phyloP scores from a whole-genome alignment of 192 early-diverging fungal genomes.

The Gamsiella multidivaricata region DNA sequence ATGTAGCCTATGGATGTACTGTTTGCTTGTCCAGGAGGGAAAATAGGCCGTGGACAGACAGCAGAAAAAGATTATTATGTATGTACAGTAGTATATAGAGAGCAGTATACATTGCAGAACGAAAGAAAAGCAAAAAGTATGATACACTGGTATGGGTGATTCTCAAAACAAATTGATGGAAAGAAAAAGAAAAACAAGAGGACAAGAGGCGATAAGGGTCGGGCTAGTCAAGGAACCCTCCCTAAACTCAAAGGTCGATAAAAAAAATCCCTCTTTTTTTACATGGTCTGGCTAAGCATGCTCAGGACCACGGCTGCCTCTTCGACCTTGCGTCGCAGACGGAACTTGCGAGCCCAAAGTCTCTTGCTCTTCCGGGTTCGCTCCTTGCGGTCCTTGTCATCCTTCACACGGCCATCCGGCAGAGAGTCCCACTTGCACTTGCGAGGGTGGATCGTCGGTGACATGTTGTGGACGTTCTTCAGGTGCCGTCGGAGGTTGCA shows the following conservation, averaged over 20 bases:
- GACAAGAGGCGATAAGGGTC: background rate
- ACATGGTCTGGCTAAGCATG: conserved; percentile 42
- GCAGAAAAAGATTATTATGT: no score
- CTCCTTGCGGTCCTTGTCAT: conserved; percentile 54
- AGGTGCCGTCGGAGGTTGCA: conserved; percentile 45
- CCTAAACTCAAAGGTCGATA: background rate
- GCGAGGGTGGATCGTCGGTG: conserved; percentile 47
- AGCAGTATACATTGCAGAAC: background rate
- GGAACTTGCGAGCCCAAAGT: conserved; percentile 53
- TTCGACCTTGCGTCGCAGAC: conserved; percentile 47
- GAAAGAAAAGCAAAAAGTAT: background rate
- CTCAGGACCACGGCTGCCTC: conserved; percentile 47
- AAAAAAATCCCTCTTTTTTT: conserved; percentile 1
- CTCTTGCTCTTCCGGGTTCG: conserved; percentile 49
- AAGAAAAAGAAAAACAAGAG: conserved; percentile 7
- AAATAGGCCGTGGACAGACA: no score
- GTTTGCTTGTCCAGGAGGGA: no score
- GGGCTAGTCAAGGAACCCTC: background rate
- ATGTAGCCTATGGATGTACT: no score
- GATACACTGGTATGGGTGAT: background rate
- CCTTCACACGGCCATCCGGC: conserved; percentile 48
- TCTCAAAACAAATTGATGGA: background rate
- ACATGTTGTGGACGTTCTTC: conserved; percentile 52
- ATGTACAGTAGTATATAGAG: conserved; percentile 6
- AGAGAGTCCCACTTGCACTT: conserved; percentile 54